A percentile compares a stretch with the other conserved stretches of the same genome.
Conservation (phyloP, 495 filamentous ascomycete genomes). For the Aspergillus cristatus region DNA sequence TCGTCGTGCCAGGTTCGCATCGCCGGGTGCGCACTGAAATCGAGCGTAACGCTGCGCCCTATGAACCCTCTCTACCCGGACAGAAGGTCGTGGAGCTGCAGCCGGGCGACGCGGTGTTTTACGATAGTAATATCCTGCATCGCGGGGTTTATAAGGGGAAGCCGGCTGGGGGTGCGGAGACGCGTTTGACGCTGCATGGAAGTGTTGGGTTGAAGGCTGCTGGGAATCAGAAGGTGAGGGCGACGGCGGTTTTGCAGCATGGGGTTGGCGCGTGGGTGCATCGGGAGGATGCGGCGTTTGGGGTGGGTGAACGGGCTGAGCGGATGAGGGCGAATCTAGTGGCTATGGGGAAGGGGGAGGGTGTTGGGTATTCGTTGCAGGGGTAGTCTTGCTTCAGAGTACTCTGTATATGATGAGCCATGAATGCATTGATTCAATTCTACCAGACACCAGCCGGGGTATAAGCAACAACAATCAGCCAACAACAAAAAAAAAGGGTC, state of each 20-base stretch:
- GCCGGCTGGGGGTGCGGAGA: constrained; percentile 32
- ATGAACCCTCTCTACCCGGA: constrained; percentile 46
- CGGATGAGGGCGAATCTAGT: constrained; percentile 46
- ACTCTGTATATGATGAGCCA: no score
- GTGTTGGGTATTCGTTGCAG: constrained; percentile 48
- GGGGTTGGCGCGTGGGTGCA: constrained; percentile 69
- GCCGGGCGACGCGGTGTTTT: constrained; percentile 72
- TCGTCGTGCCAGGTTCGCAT: constrained; percentile 68
- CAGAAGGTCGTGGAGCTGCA: constrained; percentile 54
- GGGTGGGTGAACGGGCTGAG: constrained; percentile 43
- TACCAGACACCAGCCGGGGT: not conserved
- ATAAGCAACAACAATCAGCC: no score
- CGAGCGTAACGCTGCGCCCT: constrained; percentile 54
- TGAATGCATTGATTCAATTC: no score
- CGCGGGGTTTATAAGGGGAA: constrained; percentile 58
- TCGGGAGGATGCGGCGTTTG: constrained; percentile 38
- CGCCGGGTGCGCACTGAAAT: constrained; percentile 50
- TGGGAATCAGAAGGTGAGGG: constrained; percentile 39
- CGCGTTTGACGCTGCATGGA: constrained; percentile 74
- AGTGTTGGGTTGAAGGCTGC: constrained; percentile 52
- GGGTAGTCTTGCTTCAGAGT: constrained; percentile 22
- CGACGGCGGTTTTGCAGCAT: constrained; percentile 80
- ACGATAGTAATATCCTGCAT: constrained; percentile 83
- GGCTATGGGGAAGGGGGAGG: constrained; percentile 49
- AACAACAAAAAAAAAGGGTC: no score